Evolutionary conservation across 495 filamentous ascomycete species (phyloP).

Genomic region (Penicillium subrubescens): DNA sequence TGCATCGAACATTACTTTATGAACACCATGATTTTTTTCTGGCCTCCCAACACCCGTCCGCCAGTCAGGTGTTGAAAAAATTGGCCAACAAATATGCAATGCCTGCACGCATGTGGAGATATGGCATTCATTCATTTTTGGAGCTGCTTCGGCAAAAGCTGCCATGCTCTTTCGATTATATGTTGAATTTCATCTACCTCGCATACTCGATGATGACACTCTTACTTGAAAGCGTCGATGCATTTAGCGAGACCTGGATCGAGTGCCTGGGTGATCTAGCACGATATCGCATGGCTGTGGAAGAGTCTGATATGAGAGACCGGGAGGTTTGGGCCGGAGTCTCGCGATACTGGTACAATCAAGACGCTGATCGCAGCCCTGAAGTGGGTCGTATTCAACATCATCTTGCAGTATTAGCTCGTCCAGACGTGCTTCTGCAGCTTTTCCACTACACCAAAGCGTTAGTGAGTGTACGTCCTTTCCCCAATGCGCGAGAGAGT

Average conservation of each 20-base stretch:
- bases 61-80: slow-evolving; percentile 55
- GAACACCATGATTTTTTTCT: slow-evolving; percentile 85
- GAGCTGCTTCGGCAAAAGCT: slow-evolving; percentile 71
- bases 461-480: slow-evolving; percentile 52
- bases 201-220: slow-evolving; percentile 82
- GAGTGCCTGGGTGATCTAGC: slow-evolving; percentile 84
- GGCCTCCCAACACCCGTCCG: slow-evolving; percentile 73
- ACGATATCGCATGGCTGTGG: slow-evolving; percentile 75
- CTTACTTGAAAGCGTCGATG: slow-evolving; percentile 72
- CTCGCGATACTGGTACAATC: slow-evolving; percentile 78
- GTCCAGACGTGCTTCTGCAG: slow-evolving; percentile 73
- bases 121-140: slow-evolving; percentile 78
- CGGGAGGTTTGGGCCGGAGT: slow-evolving; percentile 79
- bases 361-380: slow-evolving; percentile 71
- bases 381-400: slow-evolving; percentile 77
- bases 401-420: slow-evolving; percentile 79
- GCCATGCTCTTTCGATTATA: slow-evolving; percentile 72
- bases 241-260: slow-evolving; percentile 85
- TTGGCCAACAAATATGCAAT: slow-evolving; percentile 73
- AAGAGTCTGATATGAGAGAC: slow-evolving; percentile 70
- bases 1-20: slow-evolving; percentile 72
- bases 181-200: slow-evolving; percentile 79
- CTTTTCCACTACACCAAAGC: slow-evolving; percentile 70
- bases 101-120: slow-evolving; percentile 83
- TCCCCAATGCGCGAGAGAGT: slow-evolving; percentile 65